These are phyloP conservation scores for Nadsonia commutata DNA, from an alignment of 1,139 yeast genomes.

Conservation along the genomic window DNA sequence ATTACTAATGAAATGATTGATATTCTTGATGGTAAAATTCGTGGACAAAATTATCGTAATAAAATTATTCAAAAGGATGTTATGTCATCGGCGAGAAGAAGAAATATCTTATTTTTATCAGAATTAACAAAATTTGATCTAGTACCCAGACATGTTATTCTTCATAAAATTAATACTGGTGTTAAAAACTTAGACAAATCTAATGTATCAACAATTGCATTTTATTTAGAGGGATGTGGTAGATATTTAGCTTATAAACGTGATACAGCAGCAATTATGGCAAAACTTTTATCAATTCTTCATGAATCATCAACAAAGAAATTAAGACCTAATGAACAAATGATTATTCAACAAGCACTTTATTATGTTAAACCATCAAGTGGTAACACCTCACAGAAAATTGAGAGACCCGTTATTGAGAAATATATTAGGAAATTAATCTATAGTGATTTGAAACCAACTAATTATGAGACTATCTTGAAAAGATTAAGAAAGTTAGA, in stretches of 20 bases:
- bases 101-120: conserved; percentile 26
- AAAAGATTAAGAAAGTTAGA: conserved; percentile 33
- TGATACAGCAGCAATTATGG: conserved; percentile 46
- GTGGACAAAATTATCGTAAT: not conserved
- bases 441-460: conserved; percentile 33
- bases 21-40: conserved; percentile 30
- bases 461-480: conserved; percentile 26
- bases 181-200: conserved; percentile 2
- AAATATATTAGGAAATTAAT: conserved; percentile 21
- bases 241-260: conserved; percentile 47
- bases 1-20: conserved; percentile 42
- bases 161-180: conserved; percentile 39
- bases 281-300: conserved; percentile 46
- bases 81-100: not conserved
- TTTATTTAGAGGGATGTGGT: conserved; percentile 61
- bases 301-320: conserved; percentile 37
- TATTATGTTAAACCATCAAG: conserved; percentile 41
- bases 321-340: conserved; percentile 22
- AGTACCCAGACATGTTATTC: conserved; percentile 55
- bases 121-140: conserved; percentile 69
- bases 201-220: conserved; percentile 1
- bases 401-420: conserved; percentile 19
- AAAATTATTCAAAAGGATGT: not conserved
- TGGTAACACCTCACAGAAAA: conserved; percentile 13
- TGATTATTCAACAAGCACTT: conserved; percentile 47